These are phyloP conservation scores for Hypoxylon sp. DNA, from an alignment of 2,329 filamentous ascomycete genomes.

Conservation along the genomic window DNA sequence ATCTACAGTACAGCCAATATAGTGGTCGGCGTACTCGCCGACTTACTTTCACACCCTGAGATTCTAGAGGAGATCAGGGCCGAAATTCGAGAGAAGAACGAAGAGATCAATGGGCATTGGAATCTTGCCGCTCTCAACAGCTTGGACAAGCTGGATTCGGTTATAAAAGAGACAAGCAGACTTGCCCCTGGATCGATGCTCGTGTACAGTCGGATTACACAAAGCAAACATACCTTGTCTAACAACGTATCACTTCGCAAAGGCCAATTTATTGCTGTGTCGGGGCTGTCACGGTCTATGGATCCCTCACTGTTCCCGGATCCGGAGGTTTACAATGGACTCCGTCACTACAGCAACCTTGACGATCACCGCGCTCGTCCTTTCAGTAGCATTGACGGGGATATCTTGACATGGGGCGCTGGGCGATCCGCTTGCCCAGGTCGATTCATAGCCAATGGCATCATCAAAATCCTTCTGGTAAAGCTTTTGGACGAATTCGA, in stretches of 20 bases:
- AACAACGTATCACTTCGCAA: constrained; percentile 8
- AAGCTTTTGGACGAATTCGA: constrained; percentile 33
- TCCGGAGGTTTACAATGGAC: constrained; percentile 18
- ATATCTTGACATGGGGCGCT: constrained; percentile 36
- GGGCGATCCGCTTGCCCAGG: constrained; percentile 33
- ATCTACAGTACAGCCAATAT: constrained; percentile 20
- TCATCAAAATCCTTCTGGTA: constrained; percentile 34
- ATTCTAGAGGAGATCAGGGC: constrained; percentile 11
- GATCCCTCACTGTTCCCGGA: constrained; percentile 17
- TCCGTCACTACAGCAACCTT: constrained; percentile 22
- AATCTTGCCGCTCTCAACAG: constrained; percentile 10
- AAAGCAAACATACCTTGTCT: constrained; percentile 23
- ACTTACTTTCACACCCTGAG: constrained; percentile 21
- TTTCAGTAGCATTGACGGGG: constrained; percentile 27
- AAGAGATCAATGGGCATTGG: constrained; percentile 18
- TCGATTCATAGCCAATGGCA: constrained; percentile 28
- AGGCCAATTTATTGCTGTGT: constrained; percentile 25
- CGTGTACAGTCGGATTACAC: constrained; percentile 31
- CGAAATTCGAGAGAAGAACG: constrained; percentile 20
- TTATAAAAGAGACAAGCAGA: constrained; percentile 31
- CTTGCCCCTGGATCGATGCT: constrained; percentile 3
- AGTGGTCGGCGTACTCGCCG: neutral
- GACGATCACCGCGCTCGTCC: constrained; percentile 24
- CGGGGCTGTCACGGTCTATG: constrained; percentile 7
- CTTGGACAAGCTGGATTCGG: constrained; percentile 36